Evolutionary conservation across 176 grass and related monocot genomes (phyloP).

Genomic region (Stipa capillata): DNA sequence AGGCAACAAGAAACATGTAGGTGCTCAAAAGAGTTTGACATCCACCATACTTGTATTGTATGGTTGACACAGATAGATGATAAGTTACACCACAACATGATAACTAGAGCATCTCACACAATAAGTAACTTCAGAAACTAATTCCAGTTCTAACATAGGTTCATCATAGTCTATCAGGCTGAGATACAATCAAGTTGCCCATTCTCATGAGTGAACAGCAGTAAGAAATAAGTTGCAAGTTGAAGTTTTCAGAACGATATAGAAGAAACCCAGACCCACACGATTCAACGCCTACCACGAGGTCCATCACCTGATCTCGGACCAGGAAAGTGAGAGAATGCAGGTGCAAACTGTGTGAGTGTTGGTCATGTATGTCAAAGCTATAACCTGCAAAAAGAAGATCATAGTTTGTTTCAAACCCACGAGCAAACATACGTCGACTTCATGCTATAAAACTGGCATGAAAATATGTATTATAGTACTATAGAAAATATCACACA

Average conservation of each 20-base stretch:
- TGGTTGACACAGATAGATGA: not conserved
- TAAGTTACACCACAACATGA: not conserved
- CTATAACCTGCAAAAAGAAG: not conserved
- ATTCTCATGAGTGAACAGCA: not conserved
- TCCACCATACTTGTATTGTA: not conserved
- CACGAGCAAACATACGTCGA: not conserved
- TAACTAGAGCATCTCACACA: not conserved
- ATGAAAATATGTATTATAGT: not conserved
- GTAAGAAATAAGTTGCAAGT: not conserved
- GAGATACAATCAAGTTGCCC: not conserved
- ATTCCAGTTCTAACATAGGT: not conserved
- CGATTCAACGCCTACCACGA: not conserved
- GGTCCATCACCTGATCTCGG: not conserved
- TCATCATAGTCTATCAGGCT: not conserved
- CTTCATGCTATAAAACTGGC: not conserved
- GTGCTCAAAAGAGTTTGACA: not conserved
- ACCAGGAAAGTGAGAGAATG: not conserved
- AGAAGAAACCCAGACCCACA: not conserved
- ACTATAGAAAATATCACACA: not conserved
- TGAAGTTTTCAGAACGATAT: not conserved
- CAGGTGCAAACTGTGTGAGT: not conserved
- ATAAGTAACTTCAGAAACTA: not conserved
- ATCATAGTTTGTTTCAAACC: not conserved
- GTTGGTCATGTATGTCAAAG: not conserved
- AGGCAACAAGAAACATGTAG: not conserved